Conservation (phyloP, 2,329 filamentous ascomycete genomes). For the Zymoseptoria ardabiliae region DNA sequence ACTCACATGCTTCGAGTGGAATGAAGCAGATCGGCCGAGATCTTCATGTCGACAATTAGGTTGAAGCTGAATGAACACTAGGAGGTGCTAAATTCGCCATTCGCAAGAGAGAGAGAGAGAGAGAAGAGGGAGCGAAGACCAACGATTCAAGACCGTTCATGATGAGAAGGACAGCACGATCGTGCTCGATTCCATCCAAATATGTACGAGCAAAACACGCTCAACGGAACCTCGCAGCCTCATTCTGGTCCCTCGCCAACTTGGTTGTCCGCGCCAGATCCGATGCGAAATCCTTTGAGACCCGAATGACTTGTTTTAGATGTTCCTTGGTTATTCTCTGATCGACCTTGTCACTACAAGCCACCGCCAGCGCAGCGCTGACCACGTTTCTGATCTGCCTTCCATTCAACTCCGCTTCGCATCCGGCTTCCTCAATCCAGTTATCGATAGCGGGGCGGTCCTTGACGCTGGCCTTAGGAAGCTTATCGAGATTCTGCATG, state of each 20-base stretch:
- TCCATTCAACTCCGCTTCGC: slow-evolving; percentile 2
- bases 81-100: not conserved
- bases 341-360: not conserved
- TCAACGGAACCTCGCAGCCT: not conserved
- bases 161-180: not conserved
- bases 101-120: not conserved
- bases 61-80: not conserved
- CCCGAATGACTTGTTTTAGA: too few species aligned
- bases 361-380: slow-evolving; percentile 3
- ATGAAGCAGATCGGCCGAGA: not conserved
- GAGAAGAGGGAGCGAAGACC: not conserved
- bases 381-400: slow-evolving; percentile 10
- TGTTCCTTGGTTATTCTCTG: not conserved
- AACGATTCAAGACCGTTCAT: too few species aligned
- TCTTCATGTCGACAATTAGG: too few species aligned
- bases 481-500: not conserved
- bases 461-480: not conserved
- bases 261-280: not conserved
- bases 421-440: not conserved
- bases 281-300: not conserved
- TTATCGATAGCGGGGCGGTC: not conserved
- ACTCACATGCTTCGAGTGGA: not conserved
- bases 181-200: not conserved
- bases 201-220: not conserved
- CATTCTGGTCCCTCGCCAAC: not conserved